Conservation (phyloP, 805 yeast species). For the Spathaspora hagerdaliae region DNA sequence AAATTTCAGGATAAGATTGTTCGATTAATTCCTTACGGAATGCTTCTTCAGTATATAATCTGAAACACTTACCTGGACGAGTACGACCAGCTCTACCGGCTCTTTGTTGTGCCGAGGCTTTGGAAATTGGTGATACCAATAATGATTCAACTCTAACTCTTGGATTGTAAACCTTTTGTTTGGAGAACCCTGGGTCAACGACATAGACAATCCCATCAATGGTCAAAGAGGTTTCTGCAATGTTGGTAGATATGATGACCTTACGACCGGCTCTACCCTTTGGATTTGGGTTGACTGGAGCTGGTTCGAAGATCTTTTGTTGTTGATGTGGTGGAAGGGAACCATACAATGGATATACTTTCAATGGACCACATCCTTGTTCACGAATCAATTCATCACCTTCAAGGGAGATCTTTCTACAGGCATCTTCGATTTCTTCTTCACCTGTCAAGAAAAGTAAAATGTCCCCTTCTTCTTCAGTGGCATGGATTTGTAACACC, state of each 20-base stretch:
- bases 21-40: constrained; percentile 90
- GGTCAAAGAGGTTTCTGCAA: constrained; percentile 96
- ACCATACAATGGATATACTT: constrained; percentile 92
- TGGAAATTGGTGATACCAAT: constrained; percentile 92
- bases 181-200: constrained; percentile 95
- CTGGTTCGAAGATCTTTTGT: constrained; percentile 88
- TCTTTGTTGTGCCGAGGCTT: constrained; percentile 96
- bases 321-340: constrained; percentile 95
- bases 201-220: constrained; percentile 97
- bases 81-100: constrained; percentile 99
- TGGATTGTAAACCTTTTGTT: constrained; percentile 95
- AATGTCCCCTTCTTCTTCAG: constrained; percentile 91
- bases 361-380: constrained; percentile 82
- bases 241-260: constrained; percentile 87
- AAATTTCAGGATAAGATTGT: constrained; percentile 93
- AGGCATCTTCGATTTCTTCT: constrained; percentile 97
- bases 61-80: constrained; percentile 95
- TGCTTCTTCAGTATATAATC: constrained; percentile 95
- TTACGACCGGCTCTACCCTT: constrained; percentile 94
- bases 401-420: constrained; percentile 81
- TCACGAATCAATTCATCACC: constrained; percentile 87
- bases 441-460: constrained; percentile 89
- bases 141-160: constrained; percentile 92
- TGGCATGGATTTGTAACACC: constrained; percentile 93
- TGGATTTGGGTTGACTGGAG: constrained; percentile 67